Evolutionary conservation across 2,329 filamentous ascomycete genomes (phyloP).

Genomic region (Mycocentrospora acerina): DNA sequence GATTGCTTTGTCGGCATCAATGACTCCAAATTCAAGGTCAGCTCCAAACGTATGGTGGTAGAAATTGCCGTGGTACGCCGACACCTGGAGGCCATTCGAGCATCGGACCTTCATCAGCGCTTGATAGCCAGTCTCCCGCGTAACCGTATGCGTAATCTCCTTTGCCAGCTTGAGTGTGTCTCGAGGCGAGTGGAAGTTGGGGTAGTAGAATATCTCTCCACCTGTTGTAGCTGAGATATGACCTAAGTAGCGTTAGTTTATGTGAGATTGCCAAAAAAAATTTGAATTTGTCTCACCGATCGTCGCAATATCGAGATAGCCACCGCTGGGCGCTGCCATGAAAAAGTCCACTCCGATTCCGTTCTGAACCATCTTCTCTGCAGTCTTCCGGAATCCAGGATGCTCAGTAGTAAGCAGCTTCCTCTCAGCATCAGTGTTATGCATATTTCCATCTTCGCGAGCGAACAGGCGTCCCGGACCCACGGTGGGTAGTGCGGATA

Average conservation of each 20-base stretch:
- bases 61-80: conserved; percentile 95
- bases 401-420: conserved; percentile 91
- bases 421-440: conserved; percentile 81
- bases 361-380: conserved; percentile 81
- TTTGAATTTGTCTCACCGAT: conserved; percentile 63
- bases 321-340: conserved; percentile 83
- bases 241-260: conserved; percentile 50
- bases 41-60: conserved; percentile 93
- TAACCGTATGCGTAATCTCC: conserved; percentile 84
- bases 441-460: conserved; percentile 84
- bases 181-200: conserved; percentile 87
- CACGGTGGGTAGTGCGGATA: conserved; percentile 86
- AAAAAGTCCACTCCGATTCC: conserved; percentile 95
- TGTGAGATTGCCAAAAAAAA: background rate
- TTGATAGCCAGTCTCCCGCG: conserved; percentile 90
- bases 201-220: conserved; percentile 94
- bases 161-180: conserved; percentile 81
- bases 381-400: conserved; percentile 80
- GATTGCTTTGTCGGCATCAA: conserved; percentile 92
- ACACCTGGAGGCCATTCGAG: conserved; percentile 91
- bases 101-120: conserved; percentile 98
- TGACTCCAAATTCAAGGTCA: conserved; percentile 87
- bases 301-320: conserved; percentile 90
- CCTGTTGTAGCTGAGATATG: conserved; percentile 87
- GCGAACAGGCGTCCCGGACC: conserved; percentile 83